phyloP scores from a whole-genome alignment of 1,139 yeast species.

The Candida labiduridarum region DNA sequence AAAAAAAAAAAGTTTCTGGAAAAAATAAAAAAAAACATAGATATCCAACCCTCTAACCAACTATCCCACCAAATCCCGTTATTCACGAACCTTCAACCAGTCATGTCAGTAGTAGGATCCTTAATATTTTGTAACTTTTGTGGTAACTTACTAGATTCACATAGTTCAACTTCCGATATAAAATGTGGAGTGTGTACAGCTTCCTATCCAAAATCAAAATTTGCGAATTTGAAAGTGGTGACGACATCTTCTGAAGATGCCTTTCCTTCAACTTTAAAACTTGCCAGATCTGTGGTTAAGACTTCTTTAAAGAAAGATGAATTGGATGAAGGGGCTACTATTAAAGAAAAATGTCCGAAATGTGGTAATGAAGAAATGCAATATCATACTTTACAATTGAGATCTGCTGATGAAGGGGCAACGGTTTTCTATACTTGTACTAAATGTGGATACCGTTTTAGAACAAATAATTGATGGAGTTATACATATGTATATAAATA shows the following conservation, averaged over 20 bases:
- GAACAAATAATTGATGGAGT: constrained; percentile 72
- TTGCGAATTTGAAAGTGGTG: constrained; percentile 79
- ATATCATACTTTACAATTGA: constrained; percentile 90
- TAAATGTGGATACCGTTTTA: constrained; percentile 86
- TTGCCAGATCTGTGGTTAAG: constrained; percentile 88
- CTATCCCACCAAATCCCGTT: not conserved
- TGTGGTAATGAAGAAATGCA: constrained; percentile 99
- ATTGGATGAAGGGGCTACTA: constrained; percentile 91
- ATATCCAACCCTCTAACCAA: constrained; percentile 1
- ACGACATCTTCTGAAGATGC: constrained; percentile 89
- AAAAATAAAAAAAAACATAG: constrained; percentile 2
- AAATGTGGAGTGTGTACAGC: constrained; percentile 71
- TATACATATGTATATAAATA: not conserved
- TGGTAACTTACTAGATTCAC: constrained; percentile 83
- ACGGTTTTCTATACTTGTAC: constrained; percentile 95
- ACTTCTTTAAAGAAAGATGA: constrained; percentile 78
- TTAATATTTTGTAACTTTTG: constrained; percentile 93
- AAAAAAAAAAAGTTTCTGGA: not conserved
- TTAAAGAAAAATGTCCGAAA: constrained; percentile 95
- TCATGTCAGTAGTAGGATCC: constrained; percentile 93
- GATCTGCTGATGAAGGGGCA: constrained; percentile 99
- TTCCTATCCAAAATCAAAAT: constrained; percentile 57
- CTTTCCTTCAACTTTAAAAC: constrained; percentile 80
- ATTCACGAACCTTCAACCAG: not conserved
- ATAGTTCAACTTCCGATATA: constrained; percentile 49